Percentiles rank a stretch among this genome's conserved stretches.
phyloP scores from a whole-genome alignment of 345 rosid genomes.

The Arabidopsis arenosa region DNA sequence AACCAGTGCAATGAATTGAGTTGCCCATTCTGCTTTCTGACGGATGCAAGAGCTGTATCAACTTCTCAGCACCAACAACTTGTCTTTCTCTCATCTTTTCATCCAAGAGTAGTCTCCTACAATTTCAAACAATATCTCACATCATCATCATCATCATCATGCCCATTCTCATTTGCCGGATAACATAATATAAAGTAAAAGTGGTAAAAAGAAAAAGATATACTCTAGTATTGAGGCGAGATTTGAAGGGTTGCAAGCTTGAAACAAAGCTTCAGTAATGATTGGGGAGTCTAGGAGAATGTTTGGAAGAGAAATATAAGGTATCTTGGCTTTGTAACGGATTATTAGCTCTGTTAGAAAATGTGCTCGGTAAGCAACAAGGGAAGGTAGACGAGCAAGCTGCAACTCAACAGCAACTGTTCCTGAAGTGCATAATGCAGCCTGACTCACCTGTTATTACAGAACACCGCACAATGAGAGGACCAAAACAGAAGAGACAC shows the following conservation, averaged over 20 bases:
- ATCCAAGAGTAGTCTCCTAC: slow-evolving; percentile 65
- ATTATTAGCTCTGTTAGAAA: slow-evolving; percentile 75
- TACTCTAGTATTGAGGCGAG: slow-evolving; percentile 68
- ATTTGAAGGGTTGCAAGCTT: slow-evolving; percentile 68
- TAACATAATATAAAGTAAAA: neutral
- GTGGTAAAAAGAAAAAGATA: slow-evolving; percentile 17
- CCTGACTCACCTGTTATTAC: slow-evolving; percentile 71
- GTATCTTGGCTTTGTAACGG: slow-evolving; percentile 80
- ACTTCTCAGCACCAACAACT: slow-evolving; percentile 63
- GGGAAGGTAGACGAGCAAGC: slow-evolving; percentile 77
- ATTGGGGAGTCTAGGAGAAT: slow-evolving; percentile 72
- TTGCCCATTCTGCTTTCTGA: slow-evolving; percentile 31
- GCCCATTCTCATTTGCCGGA: slow-evolving; percentile 7
- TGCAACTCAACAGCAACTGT: slow-evolving; percentile 93
- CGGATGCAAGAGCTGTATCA: slow-evolving; percentile 64
- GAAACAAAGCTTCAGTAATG: slow-evolving; percentile 86
- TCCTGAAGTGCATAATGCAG: slow-evolving; percentile 96
- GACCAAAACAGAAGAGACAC: neutral
- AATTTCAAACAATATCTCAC: slow-evolving; percentile 20
- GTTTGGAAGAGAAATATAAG: slow-evolving; percentile 85
- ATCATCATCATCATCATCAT: slow-evolving; percentile 15
- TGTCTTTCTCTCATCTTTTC: slow-evolving; percentile 57
- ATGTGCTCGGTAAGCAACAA: slow-evolving; percentile 88
- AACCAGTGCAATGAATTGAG: slow-evolving; percentile 29
- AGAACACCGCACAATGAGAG: slow-evolving; percentile 20